Conservation (phyloP, 2,329 filamentous ascomycete genomes). For the Pseudocercospora pini-densiflorae region DNA sequence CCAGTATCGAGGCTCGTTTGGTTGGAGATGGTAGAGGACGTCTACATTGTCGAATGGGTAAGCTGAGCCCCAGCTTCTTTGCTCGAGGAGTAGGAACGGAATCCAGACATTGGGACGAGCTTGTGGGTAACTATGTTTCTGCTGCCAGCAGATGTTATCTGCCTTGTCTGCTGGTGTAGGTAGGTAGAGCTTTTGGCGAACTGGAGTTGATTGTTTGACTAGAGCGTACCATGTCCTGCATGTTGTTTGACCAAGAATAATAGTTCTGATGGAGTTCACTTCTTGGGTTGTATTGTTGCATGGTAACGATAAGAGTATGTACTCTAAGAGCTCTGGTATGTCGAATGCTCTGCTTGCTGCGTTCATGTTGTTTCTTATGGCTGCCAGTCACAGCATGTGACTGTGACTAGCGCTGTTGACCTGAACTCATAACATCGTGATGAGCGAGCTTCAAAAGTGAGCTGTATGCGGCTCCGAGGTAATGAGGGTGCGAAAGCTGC, state of each 20-base stretch:
- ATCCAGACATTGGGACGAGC: slow-evolving; percentile 30
- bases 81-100: slow-evolving; percentile 27
- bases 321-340: slow-evolving; percentile 28
- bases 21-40: slow-evolving; percentile 18
- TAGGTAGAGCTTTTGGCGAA: slow-evolving; percentile 27
- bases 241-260: slow-evolving; percentile 23
- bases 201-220: slow-evolving; percentile 19
- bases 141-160: slow-evolving; percentile 16
- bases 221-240: slow-evolving; percentile 28
- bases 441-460: too few species aligned
- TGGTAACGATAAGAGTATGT: slow-evolving; percentile 27
- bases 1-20: slow-evolving; percentile 24
- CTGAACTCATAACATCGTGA: too few species aligned
- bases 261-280: slow-evolving; percentile 22
- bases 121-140: slow-evolving; percentile 23
- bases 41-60: slow-evolving; percentile 28
- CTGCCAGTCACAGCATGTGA: not conserved
- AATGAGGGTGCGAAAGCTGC: not conserved
- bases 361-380: slow-evolving; percentile 4
- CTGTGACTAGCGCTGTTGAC: too few species aligned
- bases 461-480: too few species aligned
- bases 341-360: slow-evolving; percentile 23
- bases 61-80: slow-evolving; percentile 30
- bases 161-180: slow-evolving; percentile 17
- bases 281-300: slow-evolving; percentile 25